These are phyloP conservation scores for Zygnema circumcarinatum DNA, from an alignment of 139 green algal genomes.

Conservation along the genomic window DNA sequence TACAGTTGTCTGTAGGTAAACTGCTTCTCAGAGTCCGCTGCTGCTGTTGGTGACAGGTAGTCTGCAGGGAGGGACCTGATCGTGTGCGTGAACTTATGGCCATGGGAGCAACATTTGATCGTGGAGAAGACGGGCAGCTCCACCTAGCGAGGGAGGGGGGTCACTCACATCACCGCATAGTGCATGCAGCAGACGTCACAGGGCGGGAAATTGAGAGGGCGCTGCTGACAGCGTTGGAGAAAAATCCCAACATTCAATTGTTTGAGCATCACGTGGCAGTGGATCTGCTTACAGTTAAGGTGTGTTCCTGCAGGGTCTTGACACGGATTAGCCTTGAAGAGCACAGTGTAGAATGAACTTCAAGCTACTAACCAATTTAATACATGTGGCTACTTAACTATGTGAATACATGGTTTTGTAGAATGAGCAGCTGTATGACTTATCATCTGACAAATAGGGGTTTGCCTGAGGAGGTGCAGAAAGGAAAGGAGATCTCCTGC, in stretches of 20 bases:
- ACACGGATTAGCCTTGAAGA: conserved; percentile 4
- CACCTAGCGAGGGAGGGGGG: conserved; percentile 95
- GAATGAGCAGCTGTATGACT: no score
- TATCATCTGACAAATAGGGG: no score
- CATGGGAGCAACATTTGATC: conserved; percentile 87
- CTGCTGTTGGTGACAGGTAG: no score
- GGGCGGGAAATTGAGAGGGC: conserved; percentile 93
- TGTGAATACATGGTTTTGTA: no score
- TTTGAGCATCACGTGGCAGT: conserved; percentile 77
- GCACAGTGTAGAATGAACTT: neutral
- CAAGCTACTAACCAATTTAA: neutral
- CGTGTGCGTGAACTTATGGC: conserved; percentile 88
- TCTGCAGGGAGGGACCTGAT: conserved; percentile 79
- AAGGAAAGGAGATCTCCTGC: conserved; percentile 44
- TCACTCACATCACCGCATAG: conserved; percentile 89
- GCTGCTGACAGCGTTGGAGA: conserved; percentile 73
- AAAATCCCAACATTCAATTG: conserved; percentile 82
- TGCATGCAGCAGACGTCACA: conserved; percentile 94
- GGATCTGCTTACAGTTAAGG: conserved; percentile 61
- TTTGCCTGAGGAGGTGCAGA: conserved; percentile 6
- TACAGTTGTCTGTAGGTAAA: no score
- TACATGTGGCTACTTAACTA: no score
- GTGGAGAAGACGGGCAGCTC: conserved; percentile 76
- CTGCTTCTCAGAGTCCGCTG: no score
- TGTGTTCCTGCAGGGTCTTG: conserved; percentile 17